Evolutionary conservation across 2,329 filamentous ascomycete species (phyloP).

Genomic region (Sclerotinia spermophila): DNA sequence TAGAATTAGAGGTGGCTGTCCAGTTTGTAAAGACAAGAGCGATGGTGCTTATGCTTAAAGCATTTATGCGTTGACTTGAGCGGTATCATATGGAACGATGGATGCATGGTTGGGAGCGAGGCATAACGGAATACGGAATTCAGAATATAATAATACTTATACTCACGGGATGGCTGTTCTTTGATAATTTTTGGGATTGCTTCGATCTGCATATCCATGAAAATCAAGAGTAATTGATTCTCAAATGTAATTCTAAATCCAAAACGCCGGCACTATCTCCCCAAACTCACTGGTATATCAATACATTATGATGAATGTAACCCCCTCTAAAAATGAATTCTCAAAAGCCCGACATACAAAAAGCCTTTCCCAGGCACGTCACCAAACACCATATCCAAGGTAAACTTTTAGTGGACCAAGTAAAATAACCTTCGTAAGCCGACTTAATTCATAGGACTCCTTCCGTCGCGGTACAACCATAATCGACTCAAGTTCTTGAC

Average conservation of each 20-base stretch:
- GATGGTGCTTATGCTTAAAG: slow-evolving; percentile 8
- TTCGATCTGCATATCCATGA: neutral
- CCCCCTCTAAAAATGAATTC: neutral
- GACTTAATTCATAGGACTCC: slow-evolving; percentile 41
- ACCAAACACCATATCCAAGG: neutral
- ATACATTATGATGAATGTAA: neutral
- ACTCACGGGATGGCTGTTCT: neutral
- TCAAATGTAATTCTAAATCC: neutral
- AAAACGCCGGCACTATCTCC: neutral
- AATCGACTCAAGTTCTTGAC: slow-evolving; percentile 60
- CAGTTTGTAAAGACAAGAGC: slow-evolving; percentile 45
- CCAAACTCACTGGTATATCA: neutral
- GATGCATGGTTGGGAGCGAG: slow-evolving; percentile 1
- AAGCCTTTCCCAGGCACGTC: too few relatives aligned
- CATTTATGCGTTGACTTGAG: neutral
- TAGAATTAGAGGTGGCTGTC: slow-evolving; percentile 62
- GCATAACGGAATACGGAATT: slow-evolving; percentile 5
- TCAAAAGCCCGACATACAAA: neutral
- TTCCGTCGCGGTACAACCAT: slow-evolving; percentile 61
- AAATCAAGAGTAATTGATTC: neutral
- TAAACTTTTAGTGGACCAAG: neutral
- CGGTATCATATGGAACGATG: neutral
- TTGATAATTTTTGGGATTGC: neutral
- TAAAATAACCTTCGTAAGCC: slow-evolving; percentile 17
- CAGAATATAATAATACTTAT: slow-evolving; percentile 19